Evolutionary conservation across 306 rosid species (phyloP), one percentile per base, ranked within the genome.

Genomic region (Fagus sylvatica): DNA sequence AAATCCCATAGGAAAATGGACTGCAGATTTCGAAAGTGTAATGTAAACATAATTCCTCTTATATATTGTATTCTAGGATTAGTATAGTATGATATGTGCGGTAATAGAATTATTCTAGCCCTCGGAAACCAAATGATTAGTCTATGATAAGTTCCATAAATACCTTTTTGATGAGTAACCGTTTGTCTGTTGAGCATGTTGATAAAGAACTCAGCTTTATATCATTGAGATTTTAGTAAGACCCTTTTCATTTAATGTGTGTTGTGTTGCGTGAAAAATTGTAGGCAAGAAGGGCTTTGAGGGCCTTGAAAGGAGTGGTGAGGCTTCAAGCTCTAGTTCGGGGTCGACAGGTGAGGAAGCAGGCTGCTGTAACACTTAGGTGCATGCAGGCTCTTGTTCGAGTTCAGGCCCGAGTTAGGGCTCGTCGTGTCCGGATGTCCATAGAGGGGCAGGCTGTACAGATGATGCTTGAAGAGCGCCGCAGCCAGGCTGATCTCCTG

Each of bases 361-460:
- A 96, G 51, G 99, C 99, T 19, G 99, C 99, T 0, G 97, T 96
- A 46, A 96, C 99, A 40, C 81, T 96, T 83, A 90, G 97, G 78
- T 96, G 99, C 87, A 96, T 96, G 99, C 99, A 96, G 76, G 99
- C 99, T 1, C 81, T 96, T 1, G 99, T 96, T 80, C 93, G 99
- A 51, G 98, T 96, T 74, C 99, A 96, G 76, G 99, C 99, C 0
- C 85, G 98, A 11, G 97, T 96, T 3, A 85, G 99, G 81, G 99
- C 99, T 64, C 91, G 96, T 19, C 98, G 93, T 15, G 99, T 96
- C 56, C 80, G 99, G 43, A 91, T 91, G 98, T 93, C 99, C 17
- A 74, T 89, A 4, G 97, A 96, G 67, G 99, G 99, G 1, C 97
- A 93, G 76, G 98, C 96, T 7, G 98, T 96, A 53, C 98, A 96